Base-by-base conservation (phyloP, 2,329 filamentous ascomycete species). In the Neonectria coccinea region DNA sequence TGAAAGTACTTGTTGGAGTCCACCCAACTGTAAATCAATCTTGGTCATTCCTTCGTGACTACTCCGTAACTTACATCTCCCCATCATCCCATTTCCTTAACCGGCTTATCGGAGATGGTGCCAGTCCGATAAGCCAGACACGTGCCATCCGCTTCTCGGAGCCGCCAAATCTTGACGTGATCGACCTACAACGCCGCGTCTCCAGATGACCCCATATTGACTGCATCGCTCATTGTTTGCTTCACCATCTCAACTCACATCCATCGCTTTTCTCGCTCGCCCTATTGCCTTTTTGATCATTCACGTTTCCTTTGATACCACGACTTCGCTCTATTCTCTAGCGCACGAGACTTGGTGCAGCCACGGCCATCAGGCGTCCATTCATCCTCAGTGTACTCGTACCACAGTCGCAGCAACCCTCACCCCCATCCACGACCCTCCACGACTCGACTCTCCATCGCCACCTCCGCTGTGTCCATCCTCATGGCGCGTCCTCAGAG, bases 401-500 rank as follows among this genome's bases (percentile, higher is more conserved):
- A 70, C 62, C 55, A 67, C 48, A 57, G 27, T 62, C 57, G 51
- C 59, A 33, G 36, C 52, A 41, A 62, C 56, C 53, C 59, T 63
- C 55, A 41, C 33, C 65, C 53, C 53, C 52, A 66, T 60, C 67
- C 29, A 54, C 29, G 33, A 54, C 25, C 33, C 14, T 60, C 67
- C 27, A 54, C 29, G 39, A 54, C 29, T 31, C 14, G 41, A 7
- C 31, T 52, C 18, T 56, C 41, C 44, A 65, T 47, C 63, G 25
- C 10, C 29, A 53, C 52, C 25, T 20, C 27, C 53, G 29, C 57
- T 42, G 56, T 36, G 25, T 48, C 31, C 67, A 62, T 62, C 68
- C 66, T 72, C 71, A 90, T 90, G 88, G 85, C 85, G 73, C 82
- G 83, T 71, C 78, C 83, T 63, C 82, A 83, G 69, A 82, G 77